Conservation (phyloP, 345 rosid genomes). For the Anastatica hierochuntica region DNA sequence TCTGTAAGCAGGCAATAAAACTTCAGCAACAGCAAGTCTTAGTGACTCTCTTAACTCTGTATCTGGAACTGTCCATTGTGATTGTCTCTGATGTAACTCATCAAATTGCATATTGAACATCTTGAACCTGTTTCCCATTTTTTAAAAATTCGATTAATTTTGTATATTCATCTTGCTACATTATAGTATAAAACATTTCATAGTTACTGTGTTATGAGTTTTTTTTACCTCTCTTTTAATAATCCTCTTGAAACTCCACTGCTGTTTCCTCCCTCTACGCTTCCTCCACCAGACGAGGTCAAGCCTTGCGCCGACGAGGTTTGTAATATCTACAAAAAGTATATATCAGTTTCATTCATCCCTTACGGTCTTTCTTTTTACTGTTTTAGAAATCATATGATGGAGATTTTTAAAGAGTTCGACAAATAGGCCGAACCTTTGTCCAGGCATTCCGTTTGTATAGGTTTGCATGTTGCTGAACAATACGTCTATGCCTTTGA, state of each 20-base stretch:
- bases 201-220: background rate
- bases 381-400: background rate
- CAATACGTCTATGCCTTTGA: conserved; percentile 90
- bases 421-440: conserved; percentile 42
- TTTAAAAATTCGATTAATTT: too few species aligned
- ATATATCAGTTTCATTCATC: too few species aligned
- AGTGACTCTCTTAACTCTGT: conserved; percentile 60
- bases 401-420: background rate
- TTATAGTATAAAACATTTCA: background rate
- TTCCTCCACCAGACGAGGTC: conserved; percentile 91
- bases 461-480: conserved; percentile 96
- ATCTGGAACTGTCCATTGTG: conserved; percentile 94
- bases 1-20: conserved; percentile 91
- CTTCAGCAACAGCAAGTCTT: conserved; percentile 98
- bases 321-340: conserved; percentile 59
- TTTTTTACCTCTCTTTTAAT: conserved; percentile 70
- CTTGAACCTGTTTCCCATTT: conserved; percentile 57
- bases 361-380: too few species aligned
- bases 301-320: conserved; percentile 77
- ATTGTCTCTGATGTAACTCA: conserved; percentile 95
- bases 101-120: conserved; percentile 81
- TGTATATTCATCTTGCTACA: background rate
- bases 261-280: conserved; percentile 59
- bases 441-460: conserved; percentile 92
- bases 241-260: conserved; percentile 88